Conservation (phyloP, 768 basidiomycete genomes). For the Cystofilobasidium bisporidii region DNA sequence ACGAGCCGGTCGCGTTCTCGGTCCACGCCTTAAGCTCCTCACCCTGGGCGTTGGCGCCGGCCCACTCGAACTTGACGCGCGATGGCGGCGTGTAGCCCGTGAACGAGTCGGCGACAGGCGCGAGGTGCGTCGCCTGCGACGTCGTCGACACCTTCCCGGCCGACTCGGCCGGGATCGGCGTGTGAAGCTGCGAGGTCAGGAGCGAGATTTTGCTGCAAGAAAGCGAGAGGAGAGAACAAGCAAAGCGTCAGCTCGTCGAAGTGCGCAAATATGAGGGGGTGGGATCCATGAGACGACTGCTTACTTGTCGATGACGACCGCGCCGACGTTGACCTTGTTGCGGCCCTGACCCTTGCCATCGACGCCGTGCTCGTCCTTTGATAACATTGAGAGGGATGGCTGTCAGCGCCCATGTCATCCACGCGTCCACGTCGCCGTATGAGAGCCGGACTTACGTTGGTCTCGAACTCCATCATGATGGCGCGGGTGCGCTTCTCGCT, state of each 20-base stretch:
- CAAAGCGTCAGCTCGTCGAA: neutral
- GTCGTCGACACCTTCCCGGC: conserved; percentile 28
- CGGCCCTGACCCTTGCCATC: conserved; percentile 71
- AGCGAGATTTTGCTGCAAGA: conserved; percentile 50
- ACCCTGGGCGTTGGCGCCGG: conserved; percentile 50
- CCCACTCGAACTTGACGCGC: conserved; percentile 67
- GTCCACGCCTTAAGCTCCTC: conserved; percentile 51
- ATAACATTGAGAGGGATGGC: neutral
- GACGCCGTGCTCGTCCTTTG: conserved; percentile 57
- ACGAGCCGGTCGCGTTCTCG: conserved; percentile 51
- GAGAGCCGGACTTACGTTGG: conserved; percentile 43
- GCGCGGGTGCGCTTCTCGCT: conserved; percentile 61
- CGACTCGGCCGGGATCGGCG: neutral
- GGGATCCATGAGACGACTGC: neutral
- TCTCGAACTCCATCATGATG: conserved; percentile 92
- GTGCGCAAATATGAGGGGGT: no score
- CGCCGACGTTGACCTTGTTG: conserved; percentile 75
- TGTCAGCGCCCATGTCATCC: neutral
- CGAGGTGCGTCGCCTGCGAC: conserved; percentile 44
- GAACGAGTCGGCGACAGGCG: conserved; percentile 56
- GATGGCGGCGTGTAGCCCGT: conserved; percentile 71
- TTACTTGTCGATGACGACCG: conserved; percentile 60
- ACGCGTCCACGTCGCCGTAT: neutral
- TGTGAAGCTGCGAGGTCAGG: conserved; percentile 50
- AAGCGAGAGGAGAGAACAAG: neutral